Percentiles rank a stretch among this genome's conserved stretches.
phyloP scores from a whole-genome alignment of 495 filamentous ascomycete species.

The Elaphomyces granulatus region DNA sequence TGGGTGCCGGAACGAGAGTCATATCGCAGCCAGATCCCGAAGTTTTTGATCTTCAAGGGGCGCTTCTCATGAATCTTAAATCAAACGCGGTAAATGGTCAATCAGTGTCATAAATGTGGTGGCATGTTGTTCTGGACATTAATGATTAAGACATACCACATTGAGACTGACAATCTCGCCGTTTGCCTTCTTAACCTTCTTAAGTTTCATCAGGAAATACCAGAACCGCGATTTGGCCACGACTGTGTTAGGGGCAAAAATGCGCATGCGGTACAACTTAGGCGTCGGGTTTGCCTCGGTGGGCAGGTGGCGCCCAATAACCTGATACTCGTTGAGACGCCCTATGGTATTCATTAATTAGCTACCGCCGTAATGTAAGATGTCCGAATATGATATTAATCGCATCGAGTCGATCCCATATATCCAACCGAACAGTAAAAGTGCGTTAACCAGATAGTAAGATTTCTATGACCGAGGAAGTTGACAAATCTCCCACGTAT shows the following conservation, averaged over 20 bases:
- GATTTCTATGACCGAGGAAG: too few relatives aligned
- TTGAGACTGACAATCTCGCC: slow-evolving; percentile 97
- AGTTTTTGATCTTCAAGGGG: slow-evolving; percentile 99
- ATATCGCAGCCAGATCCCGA: slow-evolving; percentile 99
- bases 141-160: slow-evolving; percentile 64
- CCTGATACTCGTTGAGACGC: slow-evolving; percentile 99
- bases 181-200: slow-evolving; percentile 99
- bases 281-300: slow-evolving; percentile 87
- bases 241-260: slow-evolving; percentile 94
- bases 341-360: too few relatives aligned
- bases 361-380: too few relatives aligned
- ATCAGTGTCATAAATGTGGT: too few relatives aligned
- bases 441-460: too few relatives aligned
- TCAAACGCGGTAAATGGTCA: neutral
- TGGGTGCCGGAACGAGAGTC: slow-evolving; percentile 98
- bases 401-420: too few relatives aligned
- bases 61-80: slow-evolving; percentile 92
- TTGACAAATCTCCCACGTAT: too few relatives aligned
- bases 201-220: slow-evolving; percentile 98
- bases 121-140: too few relatives aligned
- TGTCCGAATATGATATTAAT: too few relatives aligned
- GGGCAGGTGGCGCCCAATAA: slow-evolving; percentile 98
- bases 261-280: slow-evolving; percentile 99
- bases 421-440: too few relatives aligned
- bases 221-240: slow-evolving; percentile 99